Conservation (phyloP, 106 monocot species). For the Chionographis japonica region DNA sequence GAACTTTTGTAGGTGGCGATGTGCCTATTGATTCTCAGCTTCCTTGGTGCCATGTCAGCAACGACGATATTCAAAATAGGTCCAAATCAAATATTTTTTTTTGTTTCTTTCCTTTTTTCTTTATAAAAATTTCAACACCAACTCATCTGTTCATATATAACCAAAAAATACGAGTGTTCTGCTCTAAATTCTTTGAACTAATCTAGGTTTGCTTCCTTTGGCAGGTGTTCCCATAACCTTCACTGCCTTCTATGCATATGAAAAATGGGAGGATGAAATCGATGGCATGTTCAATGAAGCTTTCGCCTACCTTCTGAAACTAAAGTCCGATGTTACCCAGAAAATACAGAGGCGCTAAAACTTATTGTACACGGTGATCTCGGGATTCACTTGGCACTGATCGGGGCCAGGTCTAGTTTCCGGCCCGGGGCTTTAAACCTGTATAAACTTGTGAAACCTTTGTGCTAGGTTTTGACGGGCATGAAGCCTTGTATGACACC, state of each 20-base stretch:
- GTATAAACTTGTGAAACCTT: too few relatives aligned
- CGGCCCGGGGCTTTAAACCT: too few relatives aligned
- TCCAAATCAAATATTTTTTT: constrained; percentile 2
- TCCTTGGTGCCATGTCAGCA: constrained; percentile 44
- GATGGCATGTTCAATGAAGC: constrained; percentile 24
- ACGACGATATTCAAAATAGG: constrained; percentile 58
- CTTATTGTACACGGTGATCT: background rate
- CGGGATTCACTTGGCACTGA: too few relatives aligned
- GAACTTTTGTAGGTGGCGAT: constrained; percentile 27
- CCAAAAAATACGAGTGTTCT: background rate
- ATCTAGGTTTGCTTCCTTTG: background rate
- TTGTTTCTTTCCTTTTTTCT: background rate
- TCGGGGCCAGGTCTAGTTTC: too few relatives aligned
- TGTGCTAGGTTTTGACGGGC: too few relatives aligned
- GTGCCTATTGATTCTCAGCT: constrained; percentile 32
- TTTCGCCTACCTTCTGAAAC: background rate
- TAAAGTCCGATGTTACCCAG: constrained; percentile 19
- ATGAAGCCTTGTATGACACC: too few relatives aligned
- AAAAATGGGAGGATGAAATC: constrained; percentile 69
- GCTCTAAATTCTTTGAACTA: too few relatives aligned
- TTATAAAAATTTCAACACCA: background rate
- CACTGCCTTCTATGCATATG: constrained; percentile 40
- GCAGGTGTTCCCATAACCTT: constrained; percentile 54
- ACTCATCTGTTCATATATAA: background rate
- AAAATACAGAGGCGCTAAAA: constrained; percentile 13